Evolutionary conservation across 1,139 yeast species (phyloP), one percentile per base, ranked within the genome.

Genomic region (Geotrichum fermentans): DNA sequence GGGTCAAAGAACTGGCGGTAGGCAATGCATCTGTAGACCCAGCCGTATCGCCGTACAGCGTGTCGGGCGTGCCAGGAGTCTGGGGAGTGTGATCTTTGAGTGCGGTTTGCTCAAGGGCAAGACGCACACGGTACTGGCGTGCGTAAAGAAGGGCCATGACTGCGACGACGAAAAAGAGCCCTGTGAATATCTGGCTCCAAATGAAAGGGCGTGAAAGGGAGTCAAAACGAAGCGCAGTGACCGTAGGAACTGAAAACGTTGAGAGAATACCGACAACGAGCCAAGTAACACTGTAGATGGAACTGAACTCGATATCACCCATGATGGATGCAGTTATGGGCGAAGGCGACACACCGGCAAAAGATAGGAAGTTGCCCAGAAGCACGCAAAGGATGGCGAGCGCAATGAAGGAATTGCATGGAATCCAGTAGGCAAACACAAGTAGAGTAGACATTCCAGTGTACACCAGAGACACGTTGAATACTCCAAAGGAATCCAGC

Each of bases 231-330:
- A 57, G 30, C 14, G 52, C 58, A 29, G 56, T 43, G 1, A 67
- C 64, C 2, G 56, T 56, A 21, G 64, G 61, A 43, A 61, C 66
- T 20, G 78, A 69, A 43, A 73, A 73, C 40, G 80, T 61, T 35
- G 73, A 63, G 43, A 75, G 67, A 2, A 75, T 60, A 0, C 78
- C 71, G 35, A 74, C 74, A 16, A 72, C 57, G 32, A 78, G 66
- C 58, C 79, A 82, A 48, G 78, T 69, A 21, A 73, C 74, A 1
- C 82, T 72, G 82, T 86, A 80, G 0, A 79, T 82, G 4, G 83
- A 74, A 1, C 81, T 75, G 49, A 81, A 72, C 41, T 73, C 71
- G 2, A 67, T 66, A 2, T 75, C 72, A 1, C 63, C 64, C 24
- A 79, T 61, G 11, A 33, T 11, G 60, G 80, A 88, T 4, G 71